Evolutionary conservation across 2,329 filamentous ascomycete genomes (phyloP).

Genomic region (Colletotrichum godetiae): DNA sequence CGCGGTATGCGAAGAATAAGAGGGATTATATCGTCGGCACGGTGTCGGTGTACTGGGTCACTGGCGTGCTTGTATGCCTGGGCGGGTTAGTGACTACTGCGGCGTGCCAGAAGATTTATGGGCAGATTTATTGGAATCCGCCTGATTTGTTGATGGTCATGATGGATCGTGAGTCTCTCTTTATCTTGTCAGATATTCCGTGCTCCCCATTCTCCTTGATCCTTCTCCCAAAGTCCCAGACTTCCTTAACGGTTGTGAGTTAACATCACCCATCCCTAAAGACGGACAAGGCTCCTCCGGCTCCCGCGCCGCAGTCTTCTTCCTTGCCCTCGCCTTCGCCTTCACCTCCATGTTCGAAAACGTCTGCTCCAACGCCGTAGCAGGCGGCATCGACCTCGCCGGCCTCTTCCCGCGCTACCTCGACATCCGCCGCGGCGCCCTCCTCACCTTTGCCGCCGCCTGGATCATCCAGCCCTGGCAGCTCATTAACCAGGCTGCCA

Average conservation of each 20-base stretch:
- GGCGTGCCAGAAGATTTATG: conserved; percentile 49
- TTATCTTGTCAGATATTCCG: neutral
- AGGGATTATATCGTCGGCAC: conserved; percentile 50
- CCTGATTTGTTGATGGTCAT: conserved; percentile 47
- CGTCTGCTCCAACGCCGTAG: conserved; percentile 49
- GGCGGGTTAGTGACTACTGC: conserved; percentile 53
- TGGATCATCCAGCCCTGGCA: conserved; percentile 51
- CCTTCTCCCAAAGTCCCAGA: neutral
- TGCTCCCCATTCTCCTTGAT: neutral
- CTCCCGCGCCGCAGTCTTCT: conserved; percentile 50
- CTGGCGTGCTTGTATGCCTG: conserved; percentile 47
- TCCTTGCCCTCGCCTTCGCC: conserved; percentile 49
- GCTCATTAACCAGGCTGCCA: conserved; percentile 48
- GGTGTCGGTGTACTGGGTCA: conserved; percentile 47
- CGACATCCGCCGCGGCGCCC: conserved; percentile 51
- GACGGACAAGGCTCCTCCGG: conserved; percentile 46
- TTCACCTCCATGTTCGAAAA: conserved; percentile 51
- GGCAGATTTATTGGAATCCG: conserved; percentile 50
- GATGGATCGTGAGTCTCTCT: conserved; percentile 36
- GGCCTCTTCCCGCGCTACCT: conserved; percentile 50
- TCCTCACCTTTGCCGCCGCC: conserved; percentile 48
- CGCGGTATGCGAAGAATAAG: conserved; percentile 46
- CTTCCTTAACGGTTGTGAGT: too few relatives aligned
- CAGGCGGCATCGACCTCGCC: conserved; percentile 53
- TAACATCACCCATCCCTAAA: neutral